Evolutionary conservation across 805 yeast species (phyloP).

Genomic region (Yarrowia sp.): DNA sequence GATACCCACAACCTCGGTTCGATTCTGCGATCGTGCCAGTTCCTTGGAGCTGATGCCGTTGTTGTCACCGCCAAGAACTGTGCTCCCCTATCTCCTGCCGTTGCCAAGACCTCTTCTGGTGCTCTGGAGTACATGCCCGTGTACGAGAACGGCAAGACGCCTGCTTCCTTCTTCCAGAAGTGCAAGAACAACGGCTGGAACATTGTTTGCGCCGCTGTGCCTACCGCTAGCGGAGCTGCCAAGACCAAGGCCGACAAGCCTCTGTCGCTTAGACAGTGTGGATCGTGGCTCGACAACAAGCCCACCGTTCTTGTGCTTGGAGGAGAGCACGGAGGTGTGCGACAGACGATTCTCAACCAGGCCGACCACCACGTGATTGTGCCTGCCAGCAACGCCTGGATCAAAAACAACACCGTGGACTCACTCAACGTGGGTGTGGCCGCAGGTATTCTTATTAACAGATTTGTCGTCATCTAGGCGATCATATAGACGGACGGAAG

Average conservation of each 20-base stretch:
- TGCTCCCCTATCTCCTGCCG: slow-evolving; percentile 73
- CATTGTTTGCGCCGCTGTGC: slow-evolving; percentile 60
- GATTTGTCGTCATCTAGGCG: slow-evolving; percentile 28
- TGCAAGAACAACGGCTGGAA: slow-evolving; percentile 65
- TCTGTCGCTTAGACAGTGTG: slow-evolving; percentile 46
- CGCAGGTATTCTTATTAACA: slow-evolving; percentile 59
- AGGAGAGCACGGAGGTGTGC: slow-evolving; percentile 79
- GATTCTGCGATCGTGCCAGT: slow-evolving; percentile 73
- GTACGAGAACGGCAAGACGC: slow-evolving; percentile 51
- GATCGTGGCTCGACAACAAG: slow-evolving; percentile 43
- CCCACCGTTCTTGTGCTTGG: slow-evolving; percentile 79
- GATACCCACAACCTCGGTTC: slow-evolving; percentile 91
- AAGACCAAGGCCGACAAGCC: slow-evolving; percentile 39
- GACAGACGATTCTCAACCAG: slow-evolving; percentile 56
- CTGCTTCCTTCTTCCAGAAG: slow-evolving; percentile 59
- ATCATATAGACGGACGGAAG: neutral
- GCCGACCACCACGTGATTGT: slow-evolving; percentile 36
- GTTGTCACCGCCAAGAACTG: slow-evolving; percentile 66
- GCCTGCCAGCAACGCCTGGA: neutral
- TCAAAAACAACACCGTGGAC: slow-evolving; percentile 49
- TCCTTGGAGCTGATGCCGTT: slow-evolving; percentile 77
- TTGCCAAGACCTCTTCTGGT: slow-evolving; percentile 80
- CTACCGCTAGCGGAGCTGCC: slow-evolving; percentile 30
- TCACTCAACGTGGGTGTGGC: slow-evolving; percentile 91
- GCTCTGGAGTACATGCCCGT: slow-evolving; percentile 73